Percentiles rank a stretch among this genome's conserved stretches.
Evolutionary conservation across 2,329 filamentous ascomycete species (phyloP).

Genomic region (Arthrinium puccinioides): DNA sequence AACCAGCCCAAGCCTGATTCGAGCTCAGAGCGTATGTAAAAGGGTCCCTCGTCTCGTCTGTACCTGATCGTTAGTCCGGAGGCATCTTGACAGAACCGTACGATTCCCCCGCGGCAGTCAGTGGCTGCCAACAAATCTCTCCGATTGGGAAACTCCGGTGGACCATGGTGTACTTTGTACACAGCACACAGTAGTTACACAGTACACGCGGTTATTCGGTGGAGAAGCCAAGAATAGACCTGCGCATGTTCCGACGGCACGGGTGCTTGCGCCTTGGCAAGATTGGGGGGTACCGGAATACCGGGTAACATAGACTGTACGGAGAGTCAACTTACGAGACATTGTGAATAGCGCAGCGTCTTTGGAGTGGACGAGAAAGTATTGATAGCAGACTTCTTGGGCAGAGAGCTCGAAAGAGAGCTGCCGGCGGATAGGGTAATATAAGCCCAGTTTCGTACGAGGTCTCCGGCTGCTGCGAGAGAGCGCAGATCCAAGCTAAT

Average conservation of each 20-base stretch:
- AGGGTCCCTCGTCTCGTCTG: conserved; percentile 37
- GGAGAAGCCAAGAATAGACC: too few species aligned
- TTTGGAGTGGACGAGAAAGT: neutral
- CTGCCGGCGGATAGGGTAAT: conserved; percentile 1
- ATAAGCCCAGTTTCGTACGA: conserved; percentile 4
- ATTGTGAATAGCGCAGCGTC: neutral
- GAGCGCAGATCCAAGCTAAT: too few species aligned
- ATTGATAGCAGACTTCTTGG: neutral
- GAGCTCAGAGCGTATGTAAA: conserved; percentile 57
- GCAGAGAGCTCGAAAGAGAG: conserved; percentile 3
- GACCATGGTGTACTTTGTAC: too few species aligned
- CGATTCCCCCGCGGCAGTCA: neutral
- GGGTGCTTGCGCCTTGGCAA: too few species aligned
- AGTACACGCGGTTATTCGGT: too few species aligned
- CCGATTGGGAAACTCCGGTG: too few species aligned
- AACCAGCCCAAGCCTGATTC: conserved; percentile 64
- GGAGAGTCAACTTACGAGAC: conserved; percentile 4
- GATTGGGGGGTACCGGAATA: too few species aligned
- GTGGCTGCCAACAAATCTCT: too few species aligned
- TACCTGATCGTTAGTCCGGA: neutral
- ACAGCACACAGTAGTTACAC: too few species aligned
- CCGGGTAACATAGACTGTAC: too few species aligned
- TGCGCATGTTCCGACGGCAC: too few species aligned
- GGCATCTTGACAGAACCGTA: neutral
- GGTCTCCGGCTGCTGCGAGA: too few species aligned